A percentile compares a stretch with the other conserved stretches of the same genome.
Conservation (phyloP, 2,329 filamentous ascomycete genomes). For the Beauveria rudraprayagi region DNA sequence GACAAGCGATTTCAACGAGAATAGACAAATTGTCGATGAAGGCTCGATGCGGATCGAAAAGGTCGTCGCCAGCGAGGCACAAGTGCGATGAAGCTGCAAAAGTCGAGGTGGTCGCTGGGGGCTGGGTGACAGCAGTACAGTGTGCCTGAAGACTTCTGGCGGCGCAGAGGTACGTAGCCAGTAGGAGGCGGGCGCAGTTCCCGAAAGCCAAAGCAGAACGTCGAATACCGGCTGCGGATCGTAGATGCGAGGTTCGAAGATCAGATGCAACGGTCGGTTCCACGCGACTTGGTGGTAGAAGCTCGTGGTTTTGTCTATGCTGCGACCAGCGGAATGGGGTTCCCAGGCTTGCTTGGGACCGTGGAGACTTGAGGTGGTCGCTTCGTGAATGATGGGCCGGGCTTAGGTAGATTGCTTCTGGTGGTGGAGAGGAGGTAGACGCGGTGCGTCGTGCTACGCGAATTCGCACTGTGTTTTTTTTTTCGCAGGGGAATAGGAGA, state of each 20-base stretch:
- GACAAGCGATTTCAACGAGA: background rate
- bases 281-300: slow-evolving; percentile 9
- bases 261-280: slow-evolving; percentile 5
- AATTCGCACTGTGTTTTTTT: slow-evolving; percentile 6
- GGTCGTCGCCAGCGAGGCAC: background rate
- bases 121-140: slow-evolving; percentile 3
- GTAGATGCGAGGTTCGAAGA: background rate
- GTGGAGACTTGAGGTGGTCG: slow-evolving; percentile 9
- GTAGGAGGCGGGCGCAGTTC: slow-evolving; percentile 3
- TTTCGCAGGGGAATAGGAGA: background rate
- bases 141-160: slow-evolving; percentile 1
- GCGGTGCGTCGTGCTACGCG: background rate
- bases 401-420: slow-evolving; percentile 9
- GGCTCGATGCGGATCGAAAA: background rate
- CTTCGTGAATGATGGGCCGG: slow-evolving; percentile 7
- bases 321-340: slow-evolving; percentile 10
- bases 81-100: slow-evolving; percentile 5
- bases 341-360: slow-evolving; percentile 6
- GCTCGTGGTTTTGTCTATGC: background rate
- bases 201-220: background rate
- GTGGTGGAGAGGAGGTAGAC: slow-evolving; percentile 2
- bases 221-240: background rate
- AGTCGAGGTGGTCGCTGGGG: slow-evolving; percentile 5
- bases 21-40: background rate
- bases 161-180: background rate